Evolutionary conservation across 78 protist genomes (phyloP).

Genomic region (Emiliania huxleyi): DNA sequence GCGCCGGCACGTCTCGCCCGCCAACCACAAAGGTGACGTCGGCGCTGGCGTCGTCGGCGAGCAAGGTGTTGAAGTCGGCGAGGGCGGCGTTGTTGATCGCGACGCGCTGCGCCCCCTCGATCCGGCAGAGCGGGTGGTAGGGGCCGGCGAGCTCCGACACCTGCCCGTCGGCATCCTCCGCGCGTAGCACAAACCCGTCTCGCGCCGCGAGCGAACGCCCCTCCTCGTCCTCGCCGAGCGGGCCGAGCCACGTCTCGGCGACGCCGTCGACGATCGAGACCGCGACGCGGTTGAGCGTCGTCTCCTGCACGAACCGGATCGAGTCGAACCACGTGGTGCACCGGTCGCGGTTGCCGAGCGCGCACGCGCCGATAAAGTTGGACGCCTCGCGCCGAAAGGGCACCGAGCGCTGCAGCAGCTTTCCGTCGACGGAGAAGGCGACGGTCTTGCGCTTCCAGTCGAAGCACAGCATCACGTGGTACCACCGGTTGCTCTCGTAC

Average conservation of each 20-base stretch:
- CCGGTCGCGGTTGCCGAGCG: constrained; percentile 33
- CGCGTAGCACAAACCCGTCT: not conserved
- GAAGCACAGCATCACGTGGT: not conserved
- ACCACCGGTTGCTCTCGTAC: not conserved
- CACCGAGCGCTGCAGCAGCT: not conserved
- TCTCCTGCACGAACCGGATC: not conserved
- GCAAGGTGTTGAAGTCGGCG: not conserved
- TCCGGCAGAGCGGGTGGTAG: not conserved
- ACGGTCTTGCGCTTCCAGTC: not conserved
- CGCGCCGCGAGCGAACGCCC: not conserved
- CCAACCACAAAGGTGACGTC: constrained; percentile 9
- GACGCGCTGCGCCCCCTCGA: not conserved
- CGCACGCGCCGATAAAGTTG: not conserved
- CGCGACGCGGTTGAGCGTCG: not conserved
- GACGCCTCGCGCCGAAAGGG: not conserved
- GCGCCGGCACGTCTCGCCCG: constrained; percentile 1
- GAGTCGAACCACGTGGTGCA: constrained; percentile 32
- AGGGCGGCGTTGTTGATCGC: constrained; percentile 10
- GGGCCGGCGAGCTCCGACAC: not conserved
- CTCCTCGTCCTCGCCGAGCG: not conserved
- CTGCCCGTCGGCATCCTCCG: not conserved
- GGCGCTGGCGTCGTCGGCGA: not conserved
- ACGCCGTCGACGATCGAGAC: not conserved
- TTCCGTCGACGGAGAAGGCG: not conserved
- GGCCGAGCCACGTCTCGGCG: not conserved